Evolutionary conservation across 2,329 filamentous ascomycete species (phyloP), one percentile per base, ranked within the genome.

Genomic region (Neofusicoccum kwambonambiense): DNA sequence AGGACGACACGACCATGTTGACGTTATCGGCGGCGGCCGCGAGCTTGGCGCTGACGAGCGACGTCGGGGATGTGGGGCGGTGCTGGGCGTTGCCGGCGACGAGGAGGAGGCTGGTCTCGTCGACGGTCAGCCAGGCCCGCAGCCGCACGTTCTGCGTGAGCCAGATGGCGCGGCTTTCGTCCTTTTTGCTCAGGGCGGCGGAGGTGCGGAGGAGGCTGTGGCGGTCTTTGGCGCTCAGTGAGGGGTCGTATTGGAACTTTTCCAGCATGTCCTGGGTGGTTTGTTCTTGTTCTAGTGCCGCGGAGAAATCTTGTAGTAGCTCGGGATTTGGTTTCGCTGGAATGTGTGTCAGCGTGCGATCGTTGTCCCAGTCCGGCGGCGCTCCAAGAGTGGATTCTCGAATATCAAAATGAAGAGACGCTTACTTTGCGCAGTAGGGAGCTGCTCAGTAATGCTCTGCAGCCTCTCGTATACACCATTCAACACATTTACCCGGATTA

Each of bases 81-180:
- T 49, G 44, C 3, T 66, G 52, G 11, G 65, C 39, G 27, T 62
- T 61, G 17, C 65, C 65, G 27, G 52, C 61, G 2, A 66, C 51
- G 42, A 66, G 34, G 13, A 66, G 34, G 0, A 64, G 31, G 12
- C 52, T 64, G 13, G 51, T 42, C 27, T 66, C 65, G 31, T 66
- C 65, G 31, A 54, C 39, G 5, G 61, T 54, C 34, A 64, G 51
- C 65, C 65, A 64, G 2, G 61, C 65, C 3, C 22, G 61, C 47
- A 66, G 44, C 6, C 52, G 61, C 12, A 41, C 47, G 31, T 64
- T 63, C 7, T 13, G 47, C 8, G 47, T 37, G 17, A 64, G 35
- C n/a, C 50, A 61, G 11, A 22, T 17, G 19, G 64, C 39, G 11
- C 60, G 52, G 35, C 31, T 54, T 15, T 42, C 37, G 42, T 66